Conservation (phyloP, 202 grass and related monocot genomes). For the Dendrocalamus latiflorus region DNA sequence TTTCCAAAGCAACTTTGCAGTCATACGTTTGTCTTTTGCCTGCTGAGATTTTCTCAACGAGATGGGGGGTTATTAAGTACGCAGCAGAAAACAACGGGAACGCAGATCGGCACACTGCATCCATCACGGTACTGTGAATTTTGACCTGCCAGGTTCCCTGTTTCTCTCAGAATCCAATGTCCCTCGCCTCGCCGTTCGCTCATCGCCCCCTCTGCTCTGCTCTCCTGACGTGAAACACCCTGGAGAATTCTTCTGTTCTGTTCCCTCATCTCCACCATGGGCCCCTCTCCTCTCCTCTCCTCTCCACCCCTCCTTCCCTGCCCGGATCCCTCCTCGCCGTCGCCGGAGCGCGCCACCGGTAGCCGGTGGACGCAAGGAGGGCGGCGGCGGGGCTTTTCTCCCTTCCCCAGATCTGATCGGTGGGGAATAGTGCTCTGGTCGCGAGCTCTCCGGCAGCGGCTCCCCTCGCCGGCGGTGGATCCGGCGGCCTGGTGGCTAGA, state of each 20-base stretch:
- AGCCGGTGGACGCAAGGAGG: too few relatives aligned
- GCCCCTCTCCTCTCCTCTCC: too few relatives aligned
- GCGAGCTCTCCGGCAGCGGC: too few relatives aligned
- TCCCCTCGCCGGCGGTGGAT: too few relatives aligned
- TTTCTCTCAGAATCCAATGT: constrained; percentile 25
- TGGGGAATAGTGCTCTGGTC: too few relatives aligned
- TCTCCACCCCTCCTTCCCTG: too few relatives aligned
- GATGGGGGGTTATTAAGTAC: constrained; percentile 19
- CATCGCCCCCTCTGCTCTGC: background rate
- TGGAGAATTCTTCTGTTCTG: background rate
- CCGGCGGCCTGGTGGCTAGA: too few relatives aligned
- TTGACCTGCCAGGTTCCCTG: constrained; percentile 47
- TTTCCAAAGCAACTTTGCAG: constrained; percentile 13
- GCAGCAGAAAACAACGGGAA: constrained; percentile 47
- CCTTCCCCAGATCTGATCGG: too few relatives aligned
- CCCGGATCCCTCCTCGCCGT: too few relatives aligned
- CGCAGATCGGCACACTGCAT: constrained; percentile 28
- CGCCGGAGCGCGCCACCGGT: too few relatives aligned
- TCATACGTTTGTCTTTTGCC: constrained; percentile 36
- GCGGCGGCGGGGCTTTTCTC: too few relatives aligned
- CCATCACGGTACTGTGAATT: constrained; percentile 25
- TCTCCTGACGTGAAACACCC: constrained; percentile 33
- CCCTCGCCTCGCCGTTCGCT: too few relatives aligned
- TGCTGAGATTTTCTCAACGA: constrained; percentile 14
- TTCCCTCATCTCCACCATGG: background rate